phyloP scores from a whole-genome alignment of 306 rosid species.

The Argentina anserina region DNA sequence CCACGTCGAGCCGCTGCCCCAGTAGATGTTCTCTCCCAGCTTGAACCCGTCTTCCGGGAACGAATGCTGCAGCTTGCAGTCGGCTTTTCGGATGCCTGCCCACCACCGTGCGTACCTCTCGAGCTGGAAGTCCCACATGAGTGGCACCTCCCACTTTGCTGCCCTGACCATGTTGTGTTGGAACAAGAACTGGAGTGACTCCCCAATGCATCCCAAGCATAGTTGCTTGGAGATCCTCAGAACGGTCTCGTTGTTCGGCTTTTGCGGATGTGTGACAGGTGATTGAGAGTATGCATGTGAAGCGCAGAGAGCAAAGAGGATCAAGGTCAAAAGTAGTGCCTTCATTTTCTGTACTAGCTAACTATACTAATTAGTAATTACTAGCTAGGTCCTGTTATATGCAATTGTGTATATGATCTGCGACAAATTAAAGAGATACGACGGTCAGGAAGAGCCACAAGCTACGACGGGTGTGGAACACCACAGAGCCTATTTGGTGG shows the following conservation, averaged over 20 bases:
- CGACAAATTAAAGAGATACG: background rate
- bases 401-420: background rate
- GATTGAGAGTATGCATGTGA: slow-evolving; percentile 13
- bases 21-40: slow-evolving; percentile 75
- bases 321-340: slow-evolving; percentile 21
- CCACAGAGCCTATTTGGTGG: background rate
- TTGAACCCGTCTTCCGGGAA: slow-evolving; percentile 71
- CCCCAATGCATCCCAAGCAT: slow-evolving; percentile 77
- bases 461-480: background rate
- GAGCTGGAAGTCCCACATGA: slow-evolving; percentile 64
- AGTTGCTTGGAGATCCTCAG: slow-evolving; percentile 61
- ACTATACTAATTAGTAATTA: too few relatives aligned
- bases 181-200: slow-evolving; percentile 64
- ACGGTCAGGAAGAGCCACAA: background rate
- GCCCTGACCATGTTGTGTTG: slow-evolving; percentile 69
- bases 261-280: slow-evolving; percentile 21
- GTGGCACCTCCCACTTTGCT: slow-evolving; percentile 57
- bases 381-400: background rate
- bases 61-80: slow-evolving; percentile 68
- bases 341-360: slow-evolving; percentile 34
- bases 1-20: slow-evolving; percentile 82
- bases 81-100: slow-evolving; percentile 60
- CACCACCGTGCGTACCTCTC: slow-evolving; percentile 78
- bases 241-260: slow-evolving; percentile 55
- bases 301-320: slow-evolving; percentile 22